Percentiles rank a stretch among this genome's conserved stretches.
These are phyloP conservation scores for Trypanosoma cruzi DNA, from an alignment of 208 protist species.

Conservation along the genomic window DNA sequence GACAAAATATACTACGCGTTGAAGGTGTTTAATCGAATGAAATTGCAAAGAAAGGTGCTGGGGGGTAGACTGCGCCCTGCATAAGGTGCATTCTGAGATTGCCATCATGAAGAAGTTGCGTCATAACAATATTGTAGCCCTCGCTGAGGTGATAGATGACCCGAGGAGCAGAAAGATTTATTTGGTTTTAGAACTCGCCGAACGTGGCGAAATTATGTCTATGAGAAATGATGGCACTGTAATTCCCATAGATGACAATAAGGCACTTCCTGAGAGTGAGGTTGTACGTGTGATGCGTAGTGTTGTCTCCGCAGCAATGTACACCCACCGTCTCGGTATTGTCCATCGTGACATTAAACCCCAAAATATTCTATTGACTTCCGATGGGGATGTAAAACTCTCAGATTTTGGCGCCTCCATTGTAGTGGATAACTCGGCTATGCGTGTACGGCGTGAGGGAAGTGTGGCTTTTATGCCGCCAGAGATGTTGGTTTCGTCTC, in stretches of 20 bases:
- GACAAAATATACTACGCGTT: slow-evolving; percentile 56
- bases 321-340: slow-evolving; percentile 55
- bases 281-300: slow-evolving; percentile 38
- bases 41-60: slow-evolving; percentile 38
- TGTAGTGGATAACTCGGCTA: slow-evolving; percentile 36
- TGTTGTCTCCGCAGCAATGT: slow-evolving; percentile 45
- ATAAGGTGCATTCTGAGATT: slow-evolving; percentile 78
- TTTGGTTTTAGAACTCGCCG: slow-evolving; percentile 86
- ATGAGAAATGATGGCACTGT: slow-evolving; percentile 52
- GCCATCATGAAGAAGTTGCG: slow-evolving; percentile 92
- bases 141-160: slow-evolving; percentile 95
- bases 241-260: slow-evolving; percentile 28
- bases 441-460: slow-evolving; percentile 47
- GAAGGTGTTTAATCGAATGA: slow-evolving; percentile 55
- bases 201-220: slow-evolving; percentile 47
- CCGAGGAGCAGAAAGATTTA: slow-evolving; percentile 79
- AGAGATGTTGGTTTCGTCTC: slow-evolving; percentile 51
- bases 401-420: slow-evolving; percentile 75
- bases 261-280: slow-evolving; percentile 31
- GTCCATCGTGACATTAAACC: slow-evolving; percentile 82
- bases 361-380: slow-evolving; percentile 67
- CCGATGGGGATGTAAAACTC: slow-evolving; percentile 65
- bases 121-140: slow-evolving; percentile 90
- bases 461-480: slow-evolving; percentile 75
- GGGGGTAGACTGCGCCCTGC: slow-evolving; percentile 33